phyloP scores from a whole-genome alignment of 768 basidiomycete species.

The Tephrocybe sp. region DNA sequence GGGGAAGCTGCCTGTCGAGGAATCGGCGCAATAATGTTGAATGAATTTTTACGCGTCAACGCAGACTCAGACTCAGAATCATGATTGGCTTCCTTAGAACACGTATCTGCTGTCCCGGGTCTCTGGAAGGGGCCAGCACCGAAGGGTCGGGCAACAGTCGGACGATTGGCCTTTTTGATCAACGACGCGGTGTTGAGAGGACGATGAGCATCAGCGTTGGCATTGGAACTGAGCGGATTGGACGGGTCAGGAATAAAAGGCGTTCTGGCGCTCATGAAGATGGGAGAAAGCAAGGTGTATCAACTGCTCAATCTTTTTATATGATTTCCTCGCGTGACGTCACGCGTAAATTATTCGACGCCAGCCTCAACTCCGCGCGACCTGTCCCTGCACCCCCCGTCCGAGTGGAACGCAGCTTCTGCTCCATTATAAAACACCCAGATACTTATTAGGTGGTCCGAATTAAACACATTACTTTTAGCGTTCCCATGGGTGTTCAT shows the following conservation, averaged over 20 bases:
- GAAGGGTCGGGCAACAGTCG: slow-evolving; percentile 7
- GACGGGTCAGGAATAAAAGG: slow-evolving; percentile 18
- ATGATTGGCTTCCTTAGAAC: slow-evolving; percentile 1
- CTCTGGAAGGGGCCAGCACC: slow-evolving; percentile 9
- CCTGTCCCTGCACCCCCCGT: no score
- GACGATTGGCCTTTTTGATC: slow-evolving; percentile 10
- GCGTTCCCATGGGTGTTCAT: slow-evolving; percentile 68
- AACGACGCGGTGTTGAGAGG: slow-evolving; percentile 16
- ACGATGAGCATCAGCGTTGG: neutral
- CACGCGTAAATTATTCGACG: no score
- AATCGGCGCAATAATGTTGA: slow-evolving; percentile 22
- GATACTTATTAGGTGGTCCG: no score
- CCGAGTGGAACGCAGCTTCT: no score
- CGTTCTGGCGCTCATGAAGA: slow-evolving; percentile 16
- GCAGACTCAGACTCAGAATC: neutral
- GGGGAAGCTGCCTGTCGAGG: slow-evolving; percentile 21
- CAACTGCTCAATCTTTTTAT: no score
- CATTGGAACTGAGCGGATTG: slow-evolving; percentile 13
- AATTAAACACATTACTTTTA: slow-evolving; percentile 13
- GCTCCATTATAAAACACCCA: no score
- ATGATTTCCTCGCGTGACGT: neutral
- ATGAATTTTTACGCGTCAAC: slow-evolving; percentile 3
- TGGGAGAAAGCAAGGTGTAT: neutral
- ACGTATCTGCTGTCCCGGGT: slow-evolving; percentile 30
- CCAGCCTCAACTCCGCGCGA: no score